Percentiles rank a stretch among this genome's conserved stretches.
Evolutionary conservation across 2,329 filamentous ascomycete species (phyloP).

Genomic region (Colletotrichum tamarilloi): DNA sequence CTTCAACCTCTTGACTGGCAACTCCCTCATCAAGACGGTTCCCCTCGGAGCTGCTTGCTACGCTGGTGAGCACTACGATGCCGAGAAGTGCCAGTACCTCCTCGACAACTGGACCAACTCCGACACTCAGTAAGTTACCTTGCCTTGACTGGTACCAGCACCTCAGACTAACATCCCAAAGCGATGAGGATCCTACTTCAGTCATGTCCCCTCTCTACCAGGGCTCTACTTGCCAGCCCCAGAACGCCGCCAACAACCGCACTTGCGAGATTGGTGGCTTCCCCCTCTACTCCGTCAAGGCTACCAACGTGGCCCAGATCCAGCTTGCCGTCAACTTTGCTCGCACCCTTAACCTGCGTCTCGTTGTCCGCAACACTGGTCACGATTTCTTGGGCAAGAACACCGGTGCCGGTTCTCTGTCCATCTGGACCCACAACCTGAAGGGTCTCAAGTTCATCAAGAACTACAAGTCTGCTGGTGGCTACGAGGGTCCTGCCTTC

Average conservation of each 20-base stretch:
- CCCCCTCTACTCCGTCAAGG: conserved; percentile 55
- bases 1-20: conserved; percentile 47
- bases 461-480: conserved; percentile 37
- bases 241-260: conserved; percentile 39
- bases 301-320: conserved; percentile 54
- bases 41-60: conserved; percentile 48
- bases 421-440: conserved; percentile 60
- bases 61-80: conserved; percentile 40
- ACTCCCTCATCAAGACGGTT: conserved; percentile 45
- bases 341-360: conserved; percentile 56
- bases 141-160: background rate
- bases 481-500: conserved; percentile 59
- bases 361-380: conserved; percentile 65
- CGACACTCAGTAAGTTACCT: conserved; percentile 37
- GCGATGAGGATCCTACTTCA: conserved; percentile 51
- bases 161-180: conserved; percentile 31
- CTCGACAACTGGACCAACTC: conserved; percentile 42
- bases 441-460: conserved; percentile 47
- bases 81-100: conserved; percentile 41
- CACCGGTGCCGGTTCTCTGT: conserved; percentile 60
- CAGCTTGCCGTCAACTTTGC: conserved; percentile 61
- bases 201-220: conserved; percentile 54
- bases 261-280: conserved; percentile 54
- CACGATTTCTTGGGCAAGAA: conserved; percentile 65
- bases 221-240: conserved; percentile 50